Base-by-base conservation (phyloP, 108 stramenopile species). In the Bacterosira constricta region DNA sequence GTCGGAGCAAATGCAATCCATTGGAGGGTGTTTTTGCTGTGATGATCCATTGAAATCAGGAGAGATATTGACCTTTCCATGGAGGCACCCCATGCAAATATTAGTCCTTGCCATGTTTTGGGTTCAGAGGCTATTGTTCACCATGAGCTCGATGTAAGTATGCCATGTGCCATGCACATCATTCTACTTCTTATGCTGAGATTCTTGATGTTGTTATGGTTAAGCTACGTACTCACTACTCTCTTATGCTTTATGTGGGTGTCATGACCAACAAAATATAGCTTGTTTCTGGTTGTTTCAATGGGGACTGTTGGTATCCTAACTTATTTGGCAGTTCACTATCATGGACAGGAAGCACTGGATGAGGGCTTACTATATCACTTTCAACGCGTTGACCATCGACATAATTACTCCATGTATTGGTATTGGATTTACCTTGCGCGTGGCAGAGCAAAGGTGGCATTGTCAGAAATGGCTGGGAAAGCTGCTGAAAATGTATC, bases 301-400 rank as follows among this genome's bases (percentile, higher is more conserved):
- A 62, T 92, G 1, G 29, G 49, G 7, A 88, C 87, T 0, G 88
- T 90, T 60, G 68, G 52, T 6, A 50, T 39, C 0, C 56, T 88
- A 51, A 96, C 96, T 6, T 74, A 77, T 57, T 29, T 86, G 49
- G 83, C 86, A 6, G 80, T 86, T 10, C 44, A 39, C 7, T 58
- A 68, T 41, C 96, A 94, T 69, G 99, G 98, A 7, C 47, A 64
- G 23, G 65, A 74, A 31, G 97, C 90, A 51, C 32, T 97, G 46
- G 66, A 96, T 47, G 86, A 98, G 51, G 96, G 96, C 18, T 64
- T 98, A 8, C 62, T 98, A 17, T 98, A 99, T 71, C 99, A 99
- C 71, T 89, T 98, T 66, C 82, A 82, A 27, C 86, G 99, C 21
- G 79, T 96, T 13, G 99, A 99, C 82, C 97, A 99, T 85, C 84